phyloP scores from a whole-genome alignment of 805 yeast species.

The Peterozyma toletana region DNA sequence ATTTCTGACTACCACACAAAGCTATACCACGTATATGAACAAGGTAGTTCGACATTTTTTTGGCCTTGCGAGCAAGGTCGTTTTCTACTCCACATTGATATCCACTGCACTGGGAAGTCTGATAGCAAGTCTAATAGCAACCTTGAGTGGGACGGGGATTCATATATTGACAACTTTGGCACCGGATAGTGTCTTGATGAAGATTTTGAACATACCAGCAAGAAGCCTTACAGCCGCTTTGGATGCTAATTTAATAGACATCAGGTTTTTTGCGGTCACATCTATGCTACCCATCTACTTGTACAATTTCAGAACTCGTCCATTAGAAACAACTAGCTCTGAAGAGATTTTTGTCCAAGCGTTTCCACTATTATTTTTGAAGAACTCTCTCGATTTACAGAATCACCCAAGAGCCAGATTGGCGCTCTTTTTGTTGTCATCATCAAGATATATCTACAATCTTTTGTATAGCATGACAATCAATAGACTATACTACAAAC shows the following conservation, averaged over 20 bases:
- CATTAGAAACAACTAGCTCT: constrained; percentile 6
- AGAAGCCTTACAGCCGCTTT: constrained; percentile 12
- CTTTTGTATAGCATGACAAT: constrained; percentile 14
- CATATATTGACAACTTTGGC: constrained; percentile 18
- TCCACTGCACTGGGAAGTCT: constrained; percentile 16
- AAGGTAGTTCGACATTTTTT: constrained; percentile 9
- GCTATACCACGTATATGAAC: constrained; percentile 14
- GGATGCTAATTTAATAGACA: constrained; percentile 13
- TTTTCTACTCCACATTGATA: constrained; percentile 11
- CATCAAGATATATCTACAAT: constrained; percentile 10
- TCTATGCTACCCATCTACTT: constrained; percentile 24
- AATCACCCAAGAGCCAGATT: not conserved
- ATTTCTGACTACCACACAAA: constrained; percentile 14
- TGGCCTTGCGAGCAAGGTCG: constrained; percentile 12
- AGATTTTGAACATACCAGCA: constrained; percentile 18
- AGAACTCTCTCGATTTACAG: not conserved
- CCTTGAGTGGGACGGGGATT: constrained; percentile 20
- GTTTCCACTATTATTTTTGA: constrained; percentile 16
- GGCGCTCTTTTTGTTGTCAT: constrained; percentile 1
- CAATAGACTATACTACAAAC: constrained; percentile 27
- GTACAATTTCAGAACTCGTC: constrained; percentile 14
- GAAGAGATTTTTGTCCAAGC: constrained; percentile 13
- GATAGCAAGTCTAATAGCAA: constrained; percentile 13
- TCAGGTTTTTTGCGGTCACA: constrained; percentile 15
- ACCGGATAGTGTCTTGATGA: constrained; percentile 24